These are phyloP conservation scores for Madurella mycetomatis DNA, from an alignment of 2,329 filamentous ascomycete genomes.

Conservation along the genomic window DNA sequence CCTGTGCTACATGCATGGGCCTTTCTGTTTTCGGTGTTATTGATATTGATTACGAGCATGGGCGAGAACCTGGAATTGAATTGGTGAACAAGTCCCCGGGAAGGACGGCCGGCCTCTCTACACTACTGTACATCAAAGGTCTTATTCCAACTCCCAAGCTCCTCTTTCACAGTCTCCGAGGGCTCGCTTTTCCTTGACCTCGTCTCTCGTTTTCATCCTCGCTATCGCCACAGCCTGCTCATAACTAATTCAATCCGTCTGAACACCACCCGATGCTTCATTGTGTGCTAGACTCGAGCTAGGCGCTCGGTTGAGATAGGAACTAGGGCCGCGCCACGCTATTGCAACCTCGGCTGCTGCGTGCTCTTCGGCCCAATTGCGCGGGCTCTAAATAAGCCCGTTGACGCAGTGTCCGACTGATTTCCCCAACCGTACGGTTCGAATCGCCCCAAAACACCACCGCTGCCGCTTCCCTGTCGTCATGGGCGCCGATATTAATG, in stretches of 20 bases:
- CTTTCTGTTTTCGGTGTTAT: neutral
- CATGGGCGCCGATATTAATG: conserved; percentile 14
- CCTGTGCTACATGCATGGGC: neutral
- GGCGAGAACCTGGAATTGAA: neutral
- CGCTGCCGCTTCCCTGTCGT: neutral
- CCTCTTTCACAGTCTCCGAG: too few species aligned
- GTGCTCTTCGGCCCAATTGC: too few species aligned
- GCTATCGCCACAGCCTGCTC: neutral
- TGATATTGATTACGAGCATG: neutral
- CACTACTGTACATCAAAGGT: too few species aligned
- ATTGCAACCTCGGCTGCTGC: neutral
- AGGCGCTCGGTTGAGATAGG: neutral
- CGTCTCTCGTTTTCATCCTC: too few species aligned
- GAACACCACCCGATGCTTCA: neutral
- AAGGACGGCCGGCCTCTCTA: too few species aligned
- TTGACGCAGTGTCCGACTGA: too few species aligned
- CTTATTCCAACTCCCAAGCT: too few species aligned
- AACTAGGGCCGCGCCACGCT: neutral
- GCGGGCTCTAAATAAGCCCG: too few species aligned
- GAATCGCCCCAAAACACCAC: neutral
- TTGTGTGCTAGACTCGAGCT: neutral
- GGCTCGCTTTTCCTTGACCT: too few species aligned
- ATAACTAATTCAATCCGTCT: neutral
- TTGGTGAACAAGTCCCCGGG: neutral
- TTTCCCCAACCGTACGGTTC: neutral